Conservation (phyloP, 352 stramenopile genomes). For the Elongisporangium prolatum region DNA sequence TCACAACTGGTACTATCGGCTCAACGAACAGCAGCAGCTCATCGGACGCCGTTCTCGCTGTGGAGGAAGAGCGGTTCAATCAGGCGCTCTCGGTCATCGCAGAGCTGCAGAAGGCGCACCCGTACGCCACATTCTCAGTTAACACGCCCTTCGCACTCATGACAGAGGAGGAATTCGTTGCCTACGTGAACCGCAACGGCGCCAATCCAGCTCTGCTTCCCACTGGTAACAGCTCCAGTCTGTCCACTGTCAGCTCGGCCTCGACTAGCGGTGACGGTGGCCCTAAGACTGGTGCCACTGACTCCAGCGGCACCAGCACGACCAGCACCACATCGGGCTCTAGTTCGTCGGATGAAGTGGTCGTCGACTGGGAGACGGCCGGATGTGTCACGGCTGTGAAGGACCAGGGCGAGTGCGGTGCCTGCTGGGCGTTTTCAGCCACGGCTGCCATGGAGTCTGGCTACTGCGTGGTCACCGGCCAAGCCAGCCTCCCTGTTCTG, state of each 20-base stretch:
- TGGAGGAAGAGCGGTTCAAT: constrained; percentile 50
- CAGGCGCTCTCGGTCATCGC: constrained; percentile 30
- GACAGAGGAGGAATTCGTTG: constrained; percentile 50
- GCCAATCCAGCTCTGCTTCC: constrained; percentile 18
- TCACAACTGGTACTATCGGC: constrained; percentile 11
- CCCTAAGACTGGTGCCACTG: background rate
- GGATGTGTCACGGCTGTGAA: constrained; percentile 73
- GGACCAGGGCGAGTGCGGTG: constrained; percentile 46
- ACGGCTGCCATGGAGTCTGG: constrained; percentile 54
- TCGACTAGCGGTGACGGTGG: constrained; percentile 5
- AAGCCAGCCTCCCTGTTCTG: constrained; percentile 29
- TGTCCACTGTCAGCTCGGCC: background rate
- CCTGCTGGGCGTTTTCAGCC: constrained; percentile 59
- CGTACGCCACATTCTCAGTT: constrained; percentile 48
- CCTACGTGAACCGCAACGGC: constrained; percentile 43
- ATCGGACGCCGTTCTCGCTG: background rate
- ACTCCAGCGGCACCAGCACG: background rate
- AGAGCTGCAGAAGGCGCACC: constrained; percentile 41
- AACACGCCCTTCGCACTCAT: constrained; percentile 58
- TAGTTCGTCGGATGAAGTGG: background rate
- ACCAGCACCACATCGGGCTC: constrained; percentile 10
- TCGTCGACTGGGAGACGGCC: constrained; percentile 63
- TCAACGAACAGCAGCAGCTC: background rate
- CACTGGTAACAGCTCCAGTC: constrained; percentile 10
- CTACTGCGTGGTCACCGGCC: constrained; percentile 33